Evolutionary conservation across 495 filamentous ascomycete species (phyloP), one percentile per base, ranked within the genome.

Genomic region (Lichina pygmaea): DNA sequence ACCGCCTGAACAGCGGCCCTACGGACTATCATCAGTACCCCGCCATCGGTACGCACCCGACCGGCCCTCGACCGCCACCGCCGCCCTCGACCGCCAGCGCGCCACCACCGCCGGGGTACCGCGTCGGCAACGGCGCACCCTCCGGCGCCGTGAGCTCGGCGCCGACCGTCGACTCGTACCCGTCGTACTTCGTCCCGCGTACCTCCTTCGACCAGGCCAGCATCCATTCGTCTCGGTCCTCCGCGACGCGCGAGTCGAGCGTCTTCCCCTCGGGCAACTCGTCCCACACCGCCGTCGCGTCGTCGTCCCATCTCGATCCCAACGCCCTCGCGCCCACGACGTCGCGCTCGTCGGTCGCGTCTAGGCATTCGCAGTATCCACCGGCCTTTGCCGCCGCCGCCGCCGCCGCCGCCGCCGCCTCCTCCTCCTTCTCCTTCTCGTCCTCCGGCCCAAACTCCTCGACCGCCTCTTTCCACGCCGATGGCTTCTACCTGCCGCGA

Each of bases 21-120:
- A 67, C 66, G 42, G 86, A 94, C 54, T 94, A 73, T 54, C 83
- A 94, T 58, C 86, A 93, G 54, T 93, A 93, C 60, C 84, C 85
- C 7, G 69, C 67, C 15, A 76, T 79, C 62, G 72, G 79, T 46
- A 66, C 73, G 2, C 73, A 81, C 51, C 66, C 69, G 24, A 70
- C 73, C 9, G 73, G 72, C 11, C 73, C 75, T 33, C 72, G 84
- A 49, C 78, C 80, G 12, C 74, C 78, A 24, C 77, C 83, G 16
- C 69, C 73, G 55, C 50, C 60, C 13, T 61, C 66, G 6, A 45
- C 16, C 2, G 12, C 17, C 33, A 9, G 44, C 15, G 24, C 80
- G 12, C 74, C 78, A 24, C 77, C 83, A 16, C 69, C 73, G 54
- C 50, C 60, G n/a, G 61, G 65, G 6, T 42, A 2, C 33, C 12